Conservation (phyloP, 805 yeast species). For the Yarrowia porcina region DNA sequence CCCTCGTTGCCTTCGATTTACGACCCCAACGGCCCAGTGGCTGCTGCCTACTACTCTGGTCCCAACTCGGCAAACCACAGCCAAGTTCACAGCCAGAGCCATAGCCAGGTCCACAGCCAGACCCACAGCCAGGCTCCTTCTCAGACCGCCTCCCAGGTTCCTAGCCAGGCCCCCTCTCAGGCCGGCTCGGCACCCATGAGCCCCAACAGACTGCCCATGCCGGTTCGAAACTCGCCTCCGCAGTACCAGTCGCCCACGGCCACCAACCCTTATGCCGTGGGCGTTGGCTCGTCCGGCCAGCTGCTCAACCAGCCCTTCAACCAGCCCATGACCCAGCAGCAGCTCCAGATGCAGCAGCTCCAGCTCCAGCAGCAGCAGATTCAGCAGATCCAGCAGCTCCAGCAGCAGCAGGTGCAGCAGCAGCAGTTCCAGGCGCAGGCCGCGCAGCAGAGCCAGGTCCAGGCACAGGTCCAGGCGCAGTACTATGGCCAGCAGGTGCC, state of each 20-base stretch:
- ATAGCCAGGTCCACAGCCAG: slow-evolving; percentile 9
- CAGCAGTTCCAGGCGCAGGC: slow-evolving; percentile 25
- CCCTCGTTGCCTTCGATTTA: slow-evolving; percentile 8
- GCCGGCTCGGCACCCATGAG: slow-evolving; percentile 27
- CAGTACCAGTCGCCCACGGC: slow-evolving; percentile 13
- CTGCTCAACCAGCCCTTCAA: slow-evolving; percentile 44
- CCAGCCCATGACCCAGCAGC: slow-evolving; percentile 55
- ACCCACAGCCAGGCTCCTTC: slow-evolving; percentile 30
- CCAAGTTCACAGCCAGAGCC: neutral
- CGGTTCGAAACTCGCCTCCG: slow-evolving; percentile 3
- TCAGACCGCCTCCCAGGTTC: slow-evolving; percentile 5
- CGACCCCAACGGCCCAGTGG: slow-evolving; percentile 26
- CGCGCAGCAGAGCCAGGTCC: slow-evolving; percentile 2
- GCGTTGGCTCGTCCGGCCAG: slow-evolving; percentile 38
- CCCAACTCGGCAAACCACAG: neutral
- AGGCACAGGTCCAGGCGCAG: too few species aligned
- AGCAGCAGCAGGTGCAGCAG: slow-evolving; percentile 25
- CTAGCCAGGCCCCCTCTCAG: slow-evolving; percentile 28
- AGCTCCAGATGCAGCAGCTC: slow-evolving; percentile 55
- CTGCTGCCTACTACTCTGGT: slow-evolving; percentile 27
- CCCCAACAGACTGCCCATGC: slow-evolving; percentile 20
- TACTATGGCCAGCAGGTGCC: slow-evolving; percentile 21
- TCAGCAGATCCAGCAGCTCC: slow-evolving; percentile 15
- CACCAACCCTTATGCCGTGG: slow-evolving; percentile 29
- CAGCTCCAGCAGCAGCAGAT: slow-evolving; percentile 58